phyloP scores from a whole-genome alignment of 2,329 filamentous ascomycete species.

The Neonectria faginata region DNA sequence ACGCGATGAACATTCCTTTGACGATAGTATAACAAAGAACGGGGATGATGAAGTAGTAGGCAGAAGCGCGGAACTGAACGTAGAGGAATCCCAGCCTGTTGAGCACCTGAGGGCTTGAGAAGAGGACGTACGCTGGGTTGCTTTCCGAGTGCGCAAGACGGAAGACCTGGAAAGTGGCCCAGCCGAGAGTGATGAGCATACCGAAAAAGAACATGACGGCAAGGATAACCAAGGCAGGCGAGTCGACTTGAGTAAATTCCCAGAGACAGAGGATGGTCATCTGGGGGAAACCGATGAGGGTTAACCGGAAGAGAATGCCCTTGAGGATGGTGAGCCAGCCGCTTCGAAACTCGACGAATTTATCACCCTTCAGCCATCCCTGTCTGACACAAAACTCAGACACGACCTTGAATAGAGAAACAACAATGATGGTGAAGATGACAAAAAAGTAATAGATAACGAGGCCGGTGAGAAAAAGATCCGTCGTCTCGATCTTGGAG shows the following conservation, averaged over 20 bases:
- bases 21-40: conserved; percentile 80
- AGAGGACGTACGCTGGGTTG: conserved; percentile 95
- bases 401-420: conserved; percentile 81
- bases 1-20: conserved; percentile 89
- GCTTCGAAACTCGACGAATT: conserved; percentile 92
- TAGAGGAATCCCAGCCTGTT: conserved; percentile 99
- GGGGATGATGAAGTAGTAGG: conserved; percentile 93
- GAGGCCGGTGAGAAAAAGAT: conserved; percentile 92
- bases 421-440: conserved; percentile 76
- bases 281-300: conserved; percentile 90
- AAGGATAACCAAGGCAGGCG: conserved; percentile 83
- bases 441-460: conserved; percentile 90
- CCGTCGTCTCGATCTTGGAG: conserved; percentile 85
- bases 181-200: conserved; percentile 79
- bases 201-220: conserved; percentile 90
- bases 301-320: conserved; percentile 90
- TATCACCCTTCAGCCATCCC: conserved; percentile 82
- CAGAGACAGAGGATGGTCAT: conserved; percentile 91
- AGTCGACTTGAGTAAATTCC: conserved; percentile 90
- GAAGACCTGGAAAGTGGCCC: conserved; percentile 90
- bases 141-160: conserved; percentile 90
- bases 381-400: conserved; percentile 81
- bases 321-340: conserved; percentile 93
- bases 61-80: conserved; percentile 93
- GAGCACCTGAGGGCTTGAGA: conserved; percentile 88